Conservation (phyloP, 805 yeast genomes). For the Nakazawaea wyomingensis region DNA sequence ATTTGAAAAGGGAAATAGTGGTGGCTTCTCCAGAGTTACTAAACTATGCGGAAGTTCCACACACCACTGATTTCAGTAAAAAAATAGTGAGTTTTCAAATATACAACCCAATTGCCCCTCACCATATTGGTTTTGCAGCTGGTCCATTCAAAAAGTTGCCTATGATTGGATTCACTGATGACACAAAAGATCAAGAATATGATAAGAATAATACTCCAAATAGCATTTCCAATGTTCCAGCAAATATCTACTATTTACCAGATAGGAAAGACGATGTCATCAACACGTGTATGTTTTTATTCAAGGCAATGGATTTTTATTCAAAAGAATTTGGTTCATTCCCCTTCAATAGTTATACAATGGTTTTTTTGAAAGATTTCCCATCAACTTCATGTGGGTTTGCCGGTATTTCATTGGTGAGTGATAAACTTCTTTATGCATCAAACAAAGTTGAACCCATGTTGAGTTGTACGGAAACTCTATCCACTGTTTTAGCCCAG, state of each 20-base stretch:
- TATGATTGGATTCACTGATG: slow-evolving; percentile 38
- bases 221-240: slow-evolving; percentile 36
- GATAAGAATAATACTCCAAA: slow-evolving; percentile 18
- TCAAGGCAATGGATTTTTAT: slow-evolving; percentile 75
- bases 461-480: slow-evolving; percentile 57
- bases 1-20: slow-evolving; percentile 43
- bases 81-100: slow-evolving; percentile 70
- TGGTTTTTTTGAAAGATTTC: slow-evolving; percentile 65
- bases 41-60: slow-evolving; percentile 65
- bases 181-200: slow-evolving; percentile 26
- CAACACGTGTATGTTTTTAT: slow-evolving; percentile 73
- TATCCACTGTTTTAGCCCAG: slow-evolving; percentile 68
- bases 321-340: slow-evolving; percentile 89
- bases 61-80: slow-evolving; percentile 67
- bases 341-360: slow-evolving; percentile 78
- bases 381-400: slow-evolving; percentile 51
- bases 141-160: slow-evolving; percentile 77
- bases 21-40: slow-evolving; percentile 71
- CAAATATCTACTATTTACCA: slow-evolving; percentile 60
- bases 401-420: slow-evolving; percentile 65
- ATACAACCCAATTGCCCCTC: slow-evolving; percentile 85
- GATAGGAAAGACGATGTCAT: slow-evolving; percentile 49
- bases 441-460: slow-evolving; percentile 75
- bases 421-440: slow-evolving; percentile 62
- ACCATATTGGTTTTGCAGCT: slow-evolving; percentile 91